phyloP scores from a whole-genome alignment of 2,329 filamentous ascomycete genomes.

The Rugonectria rugulosa region DNA sequence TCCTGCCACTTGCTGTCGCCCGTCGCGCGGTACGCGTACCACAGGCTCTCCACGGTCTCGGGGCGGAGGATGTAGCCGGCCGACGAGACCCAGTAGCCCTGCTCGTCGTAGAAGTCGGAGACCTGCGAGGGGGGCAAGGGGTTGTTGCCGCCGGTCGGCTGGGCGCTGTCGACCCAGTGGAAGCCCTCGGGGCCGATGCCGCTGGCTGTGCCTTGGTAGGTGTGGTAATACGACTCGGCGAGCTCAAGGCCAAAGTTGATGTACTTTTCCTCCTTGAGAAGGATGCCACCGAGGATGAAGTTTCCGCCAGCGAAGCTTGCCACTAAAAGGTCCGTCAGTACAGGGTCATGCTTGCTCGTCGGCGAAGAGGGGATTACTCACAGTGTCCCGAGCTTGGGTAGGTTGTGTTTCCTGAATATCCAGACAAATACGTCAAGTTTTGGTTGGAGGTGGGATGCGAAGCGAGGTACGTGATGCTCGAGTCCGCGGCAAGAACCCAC shows the following conservation, averaged over 20 bases:
- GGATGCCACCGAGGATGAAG: constrained; percentile 81
- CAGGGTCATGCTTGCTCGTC: background rate
- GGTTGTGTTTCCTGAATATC: constrained; percentile 57
- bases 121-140: constrained; percentile 52
- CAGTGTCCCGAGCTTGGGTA: constrained; percentile 58
- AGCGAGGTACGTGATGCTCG: constrained; percentile 73
- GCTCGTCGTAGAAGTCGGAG: constrained; percentile 66
- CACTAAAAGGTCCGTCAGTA: constrained; percentile 47
- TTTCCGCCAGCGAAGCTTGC: constrained; percentile 84
- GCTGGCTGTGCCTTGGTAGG: constrained; percentile 73
- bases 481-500: constrained; percentile 80
- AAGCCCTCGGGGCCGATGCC: constrained; percentile 81
- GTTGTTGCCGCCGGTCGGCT: constrained; percentile 49
- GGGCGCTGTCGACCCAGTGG: constrained; percentile 61
- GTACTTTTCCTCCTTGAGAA: constrained; percentile 71
- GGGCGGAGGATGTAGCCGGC: constrained; percentile 74
- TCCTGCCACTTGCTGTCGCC: constrained; percentile 79
- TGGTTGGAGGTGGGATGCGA: constrained; percentile 71
- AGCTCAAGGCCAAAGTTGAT: constrained; percentile 77
- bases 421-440: constrained; percentile 76
- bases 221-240: constrained; percentile 75
- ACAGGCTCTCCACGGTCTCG: constrained; percentile 84
- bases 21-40: constrained; percentile 86
- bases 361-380: constrained; percentile 40
- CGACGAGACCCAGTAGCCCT: constrained; percentile 76